Base-by-base conservation (phyloP, 116 monocot genomes). In the Trichopus zeylanicus region DNA sequence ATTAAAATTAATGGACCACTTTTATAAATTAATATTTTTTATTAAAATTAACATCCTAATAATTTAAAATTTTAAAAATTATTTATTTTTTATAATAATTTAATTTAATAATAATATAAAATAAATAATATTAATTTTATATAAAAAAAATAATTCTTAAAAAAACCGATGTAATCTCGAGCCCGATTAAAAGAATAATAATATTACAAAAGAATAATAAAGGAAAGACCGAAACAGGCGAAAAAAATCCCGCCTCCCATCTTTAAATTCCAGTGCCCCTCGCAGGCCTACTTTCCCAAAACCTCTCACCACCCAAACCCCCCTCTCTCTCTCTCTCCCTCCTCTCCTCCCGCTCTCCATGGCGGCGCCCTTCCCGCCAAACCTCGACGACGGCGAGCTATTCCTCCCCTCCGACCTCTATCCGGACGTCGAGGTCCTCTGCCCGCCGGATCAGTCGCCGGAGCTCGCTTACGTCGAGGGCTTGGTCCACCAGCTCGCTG, bases 331-430 rank as follows among this genome's bases (percentile, higher is more conserved):
- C 13, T 0, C 1, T 16, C 42, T n/a, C 22, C 25, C 31, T 29
- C 12, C 19, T 3, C 19, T 12, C 2, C 60, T 62, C 31, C 34
- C 48, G 9, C 9, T 24, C 16, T 55, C 64, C 10, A 75, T 75
- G 75, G 58, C 63, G 22, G 53, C 31, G 23, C 39, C 22, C 23
- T 71, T 71, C 31, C 42, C 53, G 22, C 59, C 63, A 7, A 64
- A 75, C 52, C 59, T 59, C 12, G 75, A 75, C 31, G 69, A 75
- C 59, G 64, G 75, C 31, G 75, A 75, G 64, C 64, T 69, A 38
- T 75, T 64, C 64, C 64, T 64, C 1, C 69, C 75, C 26, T 29
- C 75, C 6, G 75, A 59, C 22, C 58, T 75, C 29, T 51, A 58
- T 42, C 28, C 54, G 6, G 75, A 69, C 16, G 53, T 75, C 29